Evolutionary conservation across 306 rosid genomes (phyloP).

Genomic region (Quercus dentata): DNA sequence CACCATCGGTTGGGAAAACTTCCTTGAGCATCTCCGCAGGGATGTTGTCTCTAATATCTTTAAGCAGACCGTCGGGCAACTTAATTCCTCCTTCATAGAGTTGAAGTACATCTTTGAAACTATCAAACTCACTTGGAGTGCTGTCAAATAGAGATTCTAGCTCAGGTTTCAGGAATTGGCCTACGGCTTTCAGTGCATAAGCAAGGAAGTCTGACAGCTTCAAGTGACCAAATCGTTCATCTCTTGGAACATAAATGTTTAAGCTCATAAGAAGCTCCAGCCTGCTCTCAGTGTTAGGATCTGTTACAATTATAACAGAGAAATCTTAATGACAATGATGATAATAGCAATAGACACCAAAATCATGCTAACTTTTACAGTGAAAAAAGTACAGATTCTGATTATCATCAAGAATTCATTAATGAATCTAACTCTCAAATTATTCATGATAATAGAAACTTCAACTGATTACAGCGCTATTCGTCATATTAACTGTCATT

Average conservation of each 20-base stretch:
- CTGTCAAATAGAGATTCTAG: constrained; percentile 46
- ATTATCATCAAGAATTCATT: background rate
- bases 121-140: constrained; percentile 60
- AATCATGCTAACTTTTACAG: background rate
- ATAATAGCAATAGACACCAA: background rate
- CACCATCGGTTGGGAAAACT: constrained; percentile 65
- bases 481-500: background rate
- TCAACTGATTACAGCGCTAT: background rate
- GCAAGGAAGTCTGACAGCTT: constrained; percentile 76
- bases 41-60: constrained; percentile 41
- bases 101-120: constrained; percentile 49
- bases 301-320: constrained; percentile 29
- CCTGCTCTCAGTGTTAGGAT: constrained; percentile 56
- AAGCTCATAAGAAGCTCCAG: constrained; percentile 42
- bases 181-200: constrained; percentile 55
- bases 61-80: constrained; percentile 45
- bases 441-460: background rate
- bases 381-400: background rate
- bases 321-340: background rate
- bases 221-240: constrained; percentile 73
- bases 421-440: background rate
- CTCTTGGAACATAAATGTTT: constrained; percentile 78
- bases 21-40: constrained; percentile 65
- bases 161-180: constrained; percentile 62
- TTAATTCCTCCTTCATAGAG: constrained; percentile 77